Percentiles rank a stretch among this genome's conserved stretches.
phyloP scores from a whole-genome alignment of 805 yeast species.

The Wickerhamomyces pijperi region DNA sequence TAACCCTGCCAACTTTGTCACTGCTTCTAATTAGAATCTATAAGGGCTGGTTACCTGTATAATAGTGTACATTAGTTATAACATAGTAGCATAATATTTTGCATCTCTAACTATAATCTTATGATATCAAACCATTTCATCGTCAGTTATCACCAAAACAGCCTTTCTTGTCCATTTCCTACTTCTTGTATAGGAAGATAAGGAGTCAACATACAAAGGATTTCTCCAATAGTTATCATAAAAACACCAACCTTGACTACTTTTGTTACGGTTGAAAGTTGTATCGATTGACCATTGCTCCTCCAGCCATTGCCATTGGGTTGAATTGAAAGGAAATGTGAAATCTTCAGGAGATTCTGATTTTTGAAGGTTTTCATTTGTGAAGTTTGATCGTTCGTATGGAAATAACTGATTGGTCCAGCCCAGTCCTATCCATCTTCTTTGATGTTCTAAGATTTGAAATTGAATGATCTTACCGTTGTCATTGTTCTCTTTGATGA shows the following conservation, averaged over 20 bases:
- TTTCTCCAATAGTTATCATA: slow-evolving; percentile 40
- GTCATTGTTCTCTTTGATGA: slow-evolving; percentile 28
- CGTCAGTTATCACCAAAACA: slow-evolving; percentile 8
- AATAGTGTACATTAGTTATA: too few relatives aligned
- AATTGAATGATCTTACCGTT: slow-evolving; percentile 38
- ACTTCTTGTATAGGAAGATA: slow-evolving; percentile 38
- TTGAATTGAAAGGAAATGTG: slow-evolving; percentile 33
- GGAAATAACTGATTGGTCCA: slow-evolving; percentile 44
- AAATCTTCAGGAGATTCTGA: slow-evolving; percentile 24
- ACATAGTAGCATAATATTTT: too few relatives aligned
- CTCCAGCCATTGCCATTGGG: slow-evolving; percentile 51
- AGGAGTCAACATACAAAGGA: slow-evolving; percentile 30
- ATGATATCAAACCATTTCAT: background rate
- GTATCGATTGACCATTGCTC: slow-evolving; percentile 36
- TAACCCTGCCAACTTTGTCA: background rate
- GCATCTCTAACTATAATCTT: too few relatives aligned
- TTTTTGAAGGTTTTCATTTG: slow-evolving; percentile 27
- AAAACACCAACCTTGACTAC: slow-evolving; percentile 42
- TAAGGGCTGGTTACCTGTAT: too few relatives aligned
- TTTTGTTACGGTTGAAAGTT: slow-evolving; percentile 25
- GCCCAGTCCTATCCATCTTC: slow-evolving; percentile 54
- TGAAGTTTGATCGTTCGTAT: slow-evolving; percentile 37
- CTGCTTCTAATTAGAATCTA: too few relatives aligned
- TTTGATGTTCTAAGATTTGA: slow-evolving; percentile 42
- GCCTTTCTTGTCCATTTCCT: slow-evolving; percentile 43